Conservation (phyloP, 75 land plant genomes). For the Sequoia sempervirens region DNA sequence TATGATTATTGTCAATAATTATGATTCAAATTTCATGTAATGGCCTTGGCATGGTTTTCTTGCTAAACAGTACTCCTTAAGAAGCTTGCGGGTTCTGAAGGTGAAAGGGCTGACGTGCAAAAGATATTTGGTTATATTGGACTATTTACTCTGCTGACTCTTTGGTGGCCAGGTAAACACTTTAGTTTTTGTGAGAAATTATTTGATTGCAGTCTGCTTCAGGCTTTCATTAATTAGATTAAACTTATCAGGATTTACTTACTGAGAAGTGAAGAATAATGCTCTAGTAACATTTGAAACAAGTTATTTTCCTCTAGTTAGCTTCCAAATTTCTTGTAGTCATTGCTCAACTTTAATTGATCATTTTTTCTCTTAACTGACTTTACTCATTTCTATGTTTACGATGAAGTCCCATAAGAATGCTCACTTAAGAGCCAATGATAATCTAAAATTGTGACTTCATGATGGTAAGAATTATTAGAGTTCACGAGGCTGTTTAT, state of each 20-base stretch:
- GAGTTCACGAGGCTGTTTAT: not conserved
- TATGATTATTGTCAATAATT: not conserved
- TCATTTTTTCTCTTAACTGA: not conserved
- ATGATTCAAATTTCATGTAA: not conserved
- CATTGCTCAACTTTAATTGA: not conserved
- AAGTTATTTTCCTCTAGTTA: not conserved
- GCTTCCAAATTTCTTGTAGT: not conserved
- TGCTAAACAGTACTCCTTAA: conserved; percentile 32
- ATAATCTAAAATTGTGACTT: not conserved
- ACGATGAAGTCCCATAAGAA: not conserved
- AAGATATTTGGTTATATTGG: conserved; percentile 51
- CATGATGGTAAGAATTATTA: not conserved
- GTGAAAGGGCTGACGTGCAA: conserved; percentile 39
- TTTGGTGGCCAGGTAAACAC: conserved; percentile 47
- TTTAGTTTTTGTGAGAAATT: not conserved
- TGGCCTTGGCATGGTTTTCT: not conserved
- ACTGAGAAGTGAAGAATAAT: not conserved
- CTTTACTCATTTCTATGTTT: not conserved
- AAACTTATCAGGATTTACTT: not conserved
- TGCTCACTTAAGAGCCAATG: not conserved
- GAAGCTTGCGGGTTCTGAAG: conserved; percentile 36
- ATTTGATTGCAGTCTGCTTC: not conserved
- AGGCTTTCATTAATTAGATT: not conserved
- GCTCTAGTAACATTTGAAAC: conserved; percentile 2
- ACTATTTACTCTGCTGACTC: conserved; percentile 34